Base-by-base conservation (phyloP, 2,329 filamentous ascomycete genomes). In the Pezizomycotina sp. region DNA sequence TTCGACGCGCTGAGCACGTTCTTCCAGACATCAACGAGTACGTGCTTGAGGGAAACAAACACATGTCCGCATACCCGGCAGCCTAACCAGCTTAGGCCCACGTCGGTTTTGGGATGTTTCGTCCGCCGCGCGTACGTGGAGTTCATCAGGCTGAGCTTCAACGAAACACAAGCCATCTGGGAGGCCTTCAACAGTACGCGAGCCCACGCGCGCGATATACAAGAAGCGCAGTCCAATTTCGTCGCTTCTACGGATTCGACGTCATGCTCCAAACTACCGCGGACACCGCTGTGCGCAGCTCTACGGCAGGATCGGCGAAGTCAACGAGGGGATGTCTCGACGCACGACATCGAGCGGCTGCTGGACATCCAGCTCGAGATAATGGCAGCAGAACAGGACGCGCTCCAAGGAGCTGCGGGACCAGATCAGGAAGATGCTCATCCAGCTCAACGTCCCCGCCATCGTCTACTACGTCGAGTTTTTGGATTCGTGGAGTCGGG, bases 361-460 rank as follows among this genome's bases (percentile, higher is more conserved):
- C 60, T 95, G 13, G 81, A 91, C 48, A 91, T 89, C 49, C 84
- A 92, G 52, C 75, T 95, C 23, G 75, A 80, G 46, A 74, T 82
- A 55, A 72, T 93, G 60, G 70, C 93, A 25, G 78, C 86, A 0
- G 60, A 73, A 10, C 71, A 74, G 34, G 73, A 92, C 56, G 74
- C 71, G 37, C 60, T 64, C n/a, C 71, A 76, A 44, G 72, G 93
- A 34, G 40, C 40, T 3, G 38, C 40, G 27, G 39, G 39, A 18
- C 40, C 40, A 10, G 36, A 39, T 21, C 25, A 38, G 6, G 35
- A 43, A 27, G 38, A 43, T 33, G n/a, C n/a, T n/a, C n/a, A n/a
- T n/a, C n/a, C n/a, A 72, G 34, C 66, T 68, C 32, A 61, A 73
- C n/a, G 61, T 77, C 14, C 78, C 82, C 4, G 80, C 74, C 36